Evolutionary conservation across 805 yeast genomes (phyloP).

Genomic region (Saccharomycopsis vini): DNA sequence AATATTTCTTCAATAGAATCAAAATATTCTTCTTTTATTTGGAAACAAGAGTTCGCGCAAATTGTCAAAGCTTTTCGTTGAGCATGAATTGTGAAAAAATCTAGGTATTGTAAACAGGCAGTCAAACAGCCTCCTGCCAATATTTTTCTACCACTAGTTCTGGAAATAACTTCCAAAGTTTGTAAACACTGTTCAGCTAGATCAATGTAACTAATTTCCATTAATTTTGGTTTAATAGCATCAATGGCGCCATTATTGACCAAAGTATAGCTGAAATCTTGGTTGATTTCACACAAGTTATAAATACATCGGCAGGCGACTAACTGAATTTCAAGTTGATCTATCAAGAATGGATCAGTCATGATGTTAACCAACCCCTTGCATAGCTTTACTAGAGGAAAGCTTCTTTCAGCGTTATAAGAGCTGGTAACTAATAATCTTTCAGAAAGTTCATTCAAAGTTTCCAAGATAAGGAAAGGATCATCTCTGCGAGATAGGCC

Average conservation of each 20-base stretch:
- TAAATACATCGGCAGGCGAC: slow-evolving; percentile 78
- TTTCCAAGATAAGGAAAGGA: slow-evolving; percentile 53
- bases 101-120: slow-evolving; percentile 64
- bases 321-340: slow-evolving; percentile 70
- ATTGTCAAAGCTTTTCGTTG: slow-evolving; percentile 73
- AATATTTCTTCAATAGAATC: slow-evolving; percentile 46
- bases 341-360: slow-evolving; percentile 45
- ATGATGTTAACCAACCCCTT: slow-evolving; percentile 49
- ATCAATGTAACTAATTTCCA: slow-evolving; percentile 78
- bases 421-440: slow-evolving; percentile 61
- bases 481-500: slow-evolving; percentile 33
- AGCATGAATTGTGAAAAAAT: slow-evolving; percentile 82
- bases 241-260: slow-evolving; percentile 59
- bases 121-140: slow-evolving; percentile 52
- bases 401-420: slow-evolving; percentile 47
- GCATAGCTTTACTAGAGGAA: slow-evolving; percentile 53
- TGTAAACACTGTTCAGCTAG: slow-evolving; percentile 86
- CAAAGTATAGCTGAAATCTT: slow-evolving; percentile 52
- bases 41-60: slow-evolving; percentile 59
- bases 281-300: slow-evolving; percentile 68
- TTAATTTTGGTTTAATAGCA: slow-evolving; percentile 52
- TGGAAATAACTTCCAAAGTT: slow-evolving; percentile 58
- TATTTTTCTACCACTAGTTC: slow-evolving; percentile 42
- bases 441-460: slow-evolving; percentile 56
- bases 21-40: slow-evolving; percentile 37